Percentiles rank a stretch among this genome's conserved stretches.
Evolutionary conservation across 1,284 basidiomycete species (phyloP).

Genomic region (Amylostereum chailletii): DNA sequence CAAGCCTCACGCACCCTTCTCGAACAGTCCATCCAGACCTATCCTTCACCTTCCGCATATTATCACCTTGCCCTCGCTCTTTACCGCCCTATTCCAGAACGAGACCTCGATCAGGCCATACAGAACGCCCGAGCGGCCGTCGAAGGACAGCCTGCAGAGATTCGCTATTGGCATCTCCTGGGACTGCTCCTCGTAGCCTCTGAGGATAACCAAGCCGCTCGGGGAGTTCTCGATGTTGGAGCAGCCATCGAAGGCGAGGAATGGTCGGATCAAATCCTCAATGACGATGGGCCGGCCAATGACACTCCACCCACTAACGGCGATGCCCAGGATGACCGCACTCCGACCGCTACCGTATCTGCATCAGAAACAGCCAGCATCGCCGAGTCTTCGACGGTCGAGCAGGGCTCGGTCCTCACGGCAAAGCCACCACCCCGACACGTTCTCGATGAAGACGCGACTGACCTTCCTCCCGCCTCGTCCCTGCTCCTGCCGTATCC

Average conservation of each 20-base stretch:
- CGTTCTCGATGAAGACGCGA: slow-evolving; percentile 28
- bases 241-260: slow-evolving; percentile 41
- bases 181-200: slow-evolving; percentile 74
- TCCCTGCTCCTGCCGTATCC: slow-evolving; percentile 43
- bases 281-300: slow-evolving; percentile 15
- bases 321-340: slow-evolving; percentile 5
- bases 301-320: slow-evolving; percentile 19
- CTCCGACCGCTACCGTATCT: background rate
- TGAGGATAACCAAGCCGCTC: slow-evolving; percentile 78
- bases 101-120: slow-evolving; percentile 64
- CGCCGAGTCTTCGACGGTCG: background rate
- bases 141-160: slow-evolving; percentile 64
- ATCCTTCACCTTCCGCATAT: slow-evolving; percentile 55
- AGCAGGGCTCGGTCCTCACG: background rate
- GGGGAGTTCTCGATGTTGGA: slow-evolving; percentile 69
- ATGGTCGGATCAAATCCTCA: slow-evolving; percentile 15
- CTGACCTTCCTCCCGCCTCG: slow-evolving; percentile 35
- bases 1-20: slow-evolving; percentile 53
- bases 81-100: slow-evolving; percentile 53
- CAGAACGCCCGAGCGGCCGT: slow-evolving; percentile 67
- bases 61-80: slow-evolving; percentile 80
- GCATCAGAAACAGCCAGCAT: background rate
- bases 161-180: slow-evolving; percentile 88
- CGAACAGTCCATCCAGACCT: slow-evolving; percentile 40
- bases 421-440: slow-evolving; percentile 4